These are phyloP conservation scores for Chlorella sorokiniana DNA, from an alignment of 139 green algal genomes.

Conservation along the genomic window DNA sequence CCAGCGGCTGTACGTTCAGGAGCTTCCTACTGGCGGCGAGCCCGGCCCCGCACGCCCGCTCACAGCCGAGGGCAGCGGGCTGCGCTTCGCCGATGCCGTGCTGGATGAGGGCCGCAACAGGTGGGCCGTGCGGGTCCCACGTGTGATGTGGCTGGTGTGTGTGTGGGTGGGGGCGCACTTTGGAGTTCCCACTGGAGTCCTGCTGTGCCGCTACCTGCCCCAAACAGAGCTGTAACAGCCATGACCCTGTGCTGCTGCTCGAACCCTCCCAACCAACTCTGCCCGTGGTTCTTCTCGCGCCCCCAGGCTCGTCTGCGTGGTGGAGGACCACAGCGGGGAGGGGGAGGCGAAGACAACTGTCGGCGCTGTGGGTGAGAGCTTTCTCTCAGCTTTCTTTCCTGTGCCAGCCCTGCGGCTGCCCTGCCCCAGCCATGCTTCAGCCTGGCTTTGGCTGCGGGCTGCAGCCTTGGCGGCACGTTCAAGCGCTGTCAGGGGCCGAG, in stretches of 20 bases:
- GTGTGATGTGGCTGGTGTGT: too few relatives aligned
- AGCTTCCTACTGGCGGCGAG: constrained; percentile 4
- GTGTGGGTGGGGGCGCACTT: not conserved
- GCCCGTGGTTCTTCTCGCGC: not conserved
- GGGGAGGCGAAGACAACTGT: constrained; percentile 61
- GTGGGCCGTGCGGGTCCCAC: too few relatives aligned
- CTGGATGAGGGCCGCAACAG: constrained; percentile 50
- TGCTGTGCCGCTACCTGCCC: too few relatives aligned
- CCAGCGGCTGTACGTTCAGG: constrained; percentile 71
- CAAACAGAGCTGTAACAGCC: too few relatives aligned
- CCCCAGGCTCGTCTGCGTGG: constrained; percentile 38
- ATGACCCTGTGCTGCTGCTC: too few relatives aligned
- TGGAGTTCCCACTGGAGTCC: too few relatives aligned
- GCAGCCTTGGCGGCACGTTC: too few relatives aligned
- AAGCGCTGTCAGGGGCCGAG: too few relatives aligned
- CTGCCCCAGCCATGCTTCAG: too few relatives aligned
- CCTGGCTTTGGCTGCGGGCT: too few relatives aligned
- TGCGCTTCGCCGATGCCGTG: constrained; percentile 63
- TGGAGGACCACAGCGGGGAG: constrained; percentile 62
- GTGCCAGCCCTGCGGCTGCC: not conserved
- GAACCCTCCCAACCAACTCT: not conserved
- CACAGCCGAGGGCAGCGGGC: constrained; percentile 42
- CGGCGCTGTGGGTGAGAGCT: constrained; percentile 52
- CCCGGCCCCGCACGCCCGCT: constrained; percentile 18
- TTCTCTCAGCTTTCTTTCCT: not conserved